Conservation (phyloP, 176 grass and related monocot species). For the Avena sativa region DNA sequence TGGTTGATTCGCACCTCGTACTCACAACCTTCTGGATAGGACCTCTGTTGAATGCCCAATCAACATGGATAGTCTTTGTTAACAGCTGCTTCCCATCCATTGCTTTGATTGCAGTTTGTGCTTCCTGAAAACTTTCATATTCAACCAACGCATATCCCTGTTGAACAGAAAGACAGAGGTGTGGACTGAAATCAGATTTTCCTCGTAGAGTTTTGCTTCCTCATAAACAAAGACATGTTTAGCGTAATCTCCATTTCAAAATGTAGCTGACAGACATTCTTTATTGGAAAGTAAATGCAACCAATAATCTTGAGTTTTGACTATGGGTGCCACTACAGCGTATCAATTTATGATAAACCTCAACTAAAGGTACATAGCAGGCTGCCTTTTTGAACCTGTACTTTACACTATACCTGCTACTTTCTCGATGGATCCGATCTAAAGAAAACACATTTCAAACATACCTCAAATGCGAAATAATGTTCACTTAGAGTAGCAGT, state of each 20-base stretch:
- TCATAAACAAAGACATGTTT: slow-evolving; percentile 9
- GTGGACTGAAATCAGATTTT: slow-evolving; percentile 1
- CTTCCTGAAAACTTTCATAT: slow-evolving; percentile 65
- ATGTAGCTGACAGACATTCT: neutral
- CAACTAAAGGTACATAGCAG: slow-evolving; percentile 9
- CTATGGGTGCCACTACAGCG: neutral
- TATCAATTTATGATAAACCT: neutral
- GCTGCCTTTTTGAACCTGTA: neutral
- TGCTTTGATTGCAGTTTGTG: slow-evolving; percentile 50
- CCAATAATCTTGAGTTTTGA: neutral
- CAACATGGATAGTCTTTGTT: slow-evolving; percentile 64
- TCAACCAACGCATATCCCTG: slow-evolving; percentile 76
- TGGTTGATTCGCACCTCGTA: slow-evolving; percentile 29
- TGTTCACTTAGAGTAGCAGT: slow-evolving; percentile 21
- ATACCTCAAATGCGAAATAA: neutral
- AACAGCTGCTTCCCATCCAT: slow-evolving; percentile 60
- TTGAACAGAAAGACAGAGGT: slow-evolving; percentile 30
- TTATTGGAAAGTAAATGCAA: neutral
- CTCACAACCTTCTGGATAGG: slow-evolving; percentile 40
- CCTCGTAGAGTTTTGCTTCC: neutral
- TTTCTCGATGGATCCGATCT: neutral
- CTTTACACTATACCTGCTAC: neutral
- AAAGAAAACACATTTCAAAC: slow-evolving; percentile 3
- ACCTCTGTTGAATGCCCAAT: slow-evolving; percentile 71
- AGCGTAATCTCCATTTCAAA: neutral